Conservation (phyloP, 1,284 basidiomycete species). For the Irpex rosettiformis region DNA sequence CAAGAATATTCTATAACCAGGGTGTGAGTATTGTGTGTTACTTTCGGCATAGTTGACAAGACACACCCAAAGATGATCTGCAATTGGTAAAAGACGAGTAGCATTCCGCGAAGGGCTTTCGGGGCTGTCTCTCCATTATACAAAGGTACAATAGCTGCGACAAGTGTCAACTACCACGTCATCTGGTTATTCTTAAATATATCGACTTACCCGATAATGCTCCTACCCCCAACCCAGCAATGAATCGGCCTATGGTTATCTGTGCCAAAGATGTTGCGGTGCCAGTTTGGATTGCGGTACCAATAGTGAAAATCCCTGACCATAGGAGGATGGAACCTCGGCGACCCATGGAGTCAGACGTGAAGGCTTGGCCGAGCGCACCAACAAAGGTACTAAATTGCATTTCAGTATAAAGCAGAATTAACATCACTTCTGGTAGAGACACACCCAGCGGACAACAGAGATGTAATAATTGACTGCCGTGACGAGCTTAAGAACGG, state of each 20-base stretch:
- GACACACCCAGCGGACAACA: constrained; percentile 70
- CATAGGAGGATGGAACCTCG: constrained; percentile 73
- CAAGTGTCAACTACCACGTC: background rate
- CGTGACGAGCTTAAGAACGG: constrained; percentile 55
- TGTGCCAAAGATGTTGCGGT: constrained; percentile 60
- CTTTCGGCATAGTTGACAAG: background rate
- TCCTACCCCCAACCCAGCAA: constrained; percentile 76
- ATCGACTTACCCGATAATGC: constrained; percentile 55
- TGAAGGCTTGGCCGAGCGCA: constrained; percentile 71
- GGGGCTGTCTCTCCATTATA: constrained; percentile 82
- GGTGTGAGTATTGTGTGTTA: background rate
- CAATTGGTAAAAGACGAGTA: constrained; percentile 74
- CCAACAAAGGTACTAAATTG: constrained; percentile 64
- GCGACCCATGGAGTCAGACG: constrained; percentile 71
- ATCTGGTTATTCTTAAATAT: background rate
- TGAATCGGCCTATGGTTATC: constrained; percentile 66
- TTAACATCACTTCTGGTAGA: background rate
- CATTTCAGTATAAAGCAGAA: constrained; percentile 5
- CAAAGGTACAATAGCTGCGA: constrained; percentile 68
- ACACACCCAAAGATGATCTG: constrained; percentile 68
- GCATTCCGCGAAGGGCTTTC: constrained; percentile 68
- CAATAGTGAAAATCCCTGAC: constrained; percentile 72
- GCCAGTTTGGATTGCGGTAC: constrained; percentile 69
- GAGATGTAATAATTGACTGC: constrained; percentile 75
- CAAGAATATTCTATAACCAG: constrained; percentile 53